Evolutionary conservation across 805 yeast species (phyloP), one percentile per base, ranked within the genome.

Genomic region (Blastobotrys robertii): DNA sequence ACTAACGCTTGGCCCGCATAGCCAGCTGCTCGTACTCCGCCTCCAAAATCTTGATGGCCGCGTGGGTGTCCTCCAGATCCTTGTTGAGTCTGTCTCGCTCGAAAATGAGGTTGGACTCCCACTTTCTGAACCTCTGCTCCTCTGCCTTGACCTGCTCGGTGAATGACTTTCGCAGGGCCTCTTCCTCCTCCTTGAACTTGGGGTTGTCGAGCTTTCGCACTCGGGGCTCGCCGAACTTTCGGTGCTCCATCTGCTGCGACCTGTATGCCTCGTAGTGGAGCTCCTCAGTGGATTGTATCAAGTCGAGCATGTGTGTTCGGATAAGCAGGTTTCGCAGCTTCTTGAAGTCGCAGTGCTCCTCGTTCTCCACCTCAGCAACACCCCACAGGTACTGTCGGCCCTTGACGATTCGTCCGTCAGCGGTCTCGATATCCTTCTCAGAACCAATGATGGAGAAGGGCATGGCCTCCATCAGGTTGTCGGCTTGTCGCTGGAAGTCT

Each of bases 61-160:
- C 52, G 44, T 87, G 95, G 66, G 88, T 77, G 54, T 83, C 86
- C 56, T 90, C 96, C 56, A 92, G 74, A 65, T 92, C 98, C 64
- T 82, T 83, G 67, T 92, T 92, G 61, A 92, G 74, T 63, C 95
- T 77, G 65, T 87, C 84, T 68, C 95, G 83, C 69, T 92, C 97
- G 54, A 85, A 86, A 53, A 87, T 92, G 54, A 92, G 85, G 61
- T 92, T 90, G 55, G 87, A 84, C 68, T 88, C 97, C 98, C 99
- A 92, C 70, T 90, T 95, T 71, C 94, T 84, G 66, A 92, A 92
- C 60, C 98, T 77, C 58, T 86, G 94, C 59, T 92, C 98, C 68
- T 92, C 98, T 38, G 84, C 84, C 68, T 90, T 88, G 47, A 92
- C 85, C 69, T 92, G 97, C 64, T 88, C 97, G 8, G 97, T 90